These are phyloP conservation scores for Bryoglossum gracile DNA, from an alignment of 495 filamentous ascomycete species.

Conservation along the genomic window DNA sequence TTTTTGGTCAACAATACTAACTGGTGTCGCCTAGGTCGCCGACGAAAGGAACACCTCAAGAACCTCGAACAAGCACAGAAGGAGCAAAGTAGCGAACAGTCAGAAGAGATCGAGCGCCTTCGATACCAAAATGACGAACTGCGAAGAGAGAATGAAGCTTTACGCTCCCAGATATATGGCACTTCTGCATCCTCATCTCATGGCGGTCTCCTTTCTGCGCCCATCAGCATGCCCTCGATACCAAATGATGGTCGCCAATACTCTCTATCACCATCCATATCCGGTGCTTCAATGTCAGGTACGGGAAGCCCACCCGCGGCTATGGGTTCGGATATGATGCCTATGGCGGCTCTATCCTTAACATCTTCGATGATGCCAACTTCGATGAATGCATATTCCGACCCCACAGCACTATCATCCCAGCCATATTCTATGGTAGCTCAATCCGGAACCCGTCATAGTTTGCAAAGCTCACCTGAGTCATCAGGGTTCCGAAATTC, in stretches of 20 bases:
- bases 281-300: slow-evolving; percentile 21
- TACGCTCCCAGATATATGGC: slow-evolving; percentile 25
- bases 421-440: slow-evolving; percentile 29
- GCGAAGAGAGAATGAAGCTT: slow-evolving; percentile 28
- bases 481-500: slow-evolving; percentile 28
- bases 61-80: slow-evolving; percentile 31
- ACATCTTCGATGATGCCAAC: slow-evolving; percentile 25
- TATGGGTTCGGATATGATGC: slow-evolving; percentile 25
- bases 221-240: slow-evolving; percentile 8
- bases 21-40: slow-evolving; percentile 22
- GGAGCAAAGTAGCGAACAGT: slow-evolving; percentile 29
- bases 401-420: slow-evolving; percentile 20
- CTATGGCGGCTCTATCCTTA: slow-evolving; percentile 24
- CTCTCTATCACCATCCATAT: slow-evolving; percentile 25
- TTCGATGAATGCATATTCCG: slow-evolving; percentile 22
- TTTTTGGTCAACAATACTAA: slow-evolving; percentile 2
- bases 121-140: slow-evolving; percentile 29
- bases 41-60: slow-evolving; percentile 34
- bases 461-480: slow-evolving; percentile 28
- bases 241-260: slow-evolving; percentile 19
- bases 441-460: slow-evolving; percentile 27
- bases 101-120: slow-evolving; percentile 32
- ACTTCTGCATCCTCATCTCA: slow-evolving; percentile 20
- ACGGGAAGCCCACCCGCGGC: slow-evolving; percentile 23
- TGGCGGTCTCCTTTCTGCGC: slow-evolving; percentile 12